Base-by-base conservation (phyloP, 441 rosid genomes). In the Gossypium davidsonii region DNA sequence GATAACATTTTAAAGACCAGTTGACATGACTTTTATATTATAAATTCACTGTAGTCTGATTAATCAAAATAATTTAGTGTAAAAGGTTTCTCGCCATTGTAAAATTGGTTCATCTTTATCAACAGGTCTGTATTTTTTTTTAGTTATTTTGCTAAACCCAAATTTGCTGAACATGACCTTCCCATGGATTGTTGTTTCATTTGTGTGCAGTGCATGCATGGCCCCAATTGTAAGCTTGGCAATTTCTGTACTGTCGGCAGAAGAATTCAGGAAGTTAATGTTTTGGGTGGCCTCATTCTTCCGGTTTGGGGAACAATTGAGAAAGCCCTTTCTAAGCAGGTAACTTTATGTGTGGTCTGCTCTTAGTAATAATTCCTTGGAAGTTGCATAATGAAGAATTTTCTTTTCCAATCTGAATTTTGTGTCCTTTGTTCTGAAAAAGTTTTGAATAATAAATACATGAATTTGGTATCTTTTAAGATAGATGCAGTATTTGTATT, bases 251-350 rank as follows among this genome's bases (percentile, higher is more conserved):
- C 99, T 0, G 98, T 95, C 74, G 99, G 99, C 26, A 78, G 95
- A 82, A 85, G 99, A 83, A 77, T 86, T 73, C 99, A 95, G 72
- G 98, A 93, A 90, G 97, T 95, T 44, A 90, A 90, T 70, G 91
- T 95, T 79, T 86, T 95, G 79, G 99, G 99, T 69, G 99, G 99
- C 65, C 91, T 95, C 66, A 93, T 95, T 89, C 93, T 95, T 84
- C 97, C 99, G 44, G 88, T 95, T 52, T 95, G 99, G 99, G 99
- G 99, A 72, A 88, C 99, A 15, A 88, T 95, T 37, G 99, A 91
- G 85, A 93, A 88, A 83, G 97, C 98, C 79, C 92, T 95, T 67
- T 87, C 96, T 73, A 93, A 93, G 87, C 99, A 93, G 95, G 99
- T 95, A 74, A 76, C 48, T 58, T 67, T 15, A 42, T 44, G 26